A percentile compares a stretch with the other conserved stretches of the same genome.
Evolutionary conservation across 2,329 filamentous ascomycete genomes (phyloP).

Genomic region (Fusarium drepaniforme): DNA sequence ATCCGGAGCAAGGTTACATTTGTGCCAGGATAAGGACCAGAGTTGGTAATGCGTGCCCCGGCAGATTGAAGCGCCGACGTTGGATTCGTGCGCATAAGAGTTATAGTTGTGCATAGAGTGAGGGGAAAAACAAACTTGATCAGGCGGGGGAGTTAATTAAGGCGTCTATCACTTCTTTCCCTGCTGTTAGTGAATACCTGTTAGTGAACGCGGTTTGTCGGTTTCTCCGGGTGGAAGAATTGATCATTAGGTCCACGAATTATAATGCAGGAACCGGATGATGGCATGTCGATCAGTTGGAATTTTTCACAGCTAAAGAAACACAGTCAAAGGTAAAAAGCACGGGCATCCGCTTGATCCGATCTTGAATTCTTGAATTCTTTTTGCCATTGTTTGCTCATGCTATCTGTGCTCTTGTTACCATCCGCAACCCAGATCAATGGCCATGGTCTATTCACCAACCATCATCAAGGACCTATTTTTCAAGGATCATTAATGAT

Average conservation of each 20-base stretch:
- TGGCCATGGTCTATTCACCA: neutral
- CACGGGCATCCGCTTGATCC: neutral
- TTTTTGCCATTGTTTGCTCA: neutral
- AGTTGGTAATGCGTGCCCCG: neutral
- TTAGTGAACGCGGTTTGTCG: neutral
- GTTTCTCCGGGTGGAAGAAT: conserved; percentile 9
- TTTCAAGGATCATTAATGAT: neutral
- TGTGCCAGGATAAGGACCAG: neutral
- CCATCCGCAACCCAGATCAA: neutral
- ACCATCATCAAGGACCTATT: neutral
- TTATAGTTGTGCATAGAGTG: neutral
- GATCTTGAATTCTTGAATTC: neutral
- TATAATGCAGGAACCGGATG: neutral
- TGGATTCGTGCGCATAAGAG: conserved; percentile 32
- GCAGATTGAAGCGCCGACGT: neutral
- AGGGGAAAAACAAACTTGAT: neutral
- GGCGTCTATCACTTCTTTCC: conserved; percentile 1
- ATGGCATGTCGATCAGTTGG: neutral
- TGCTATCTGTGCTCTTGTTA: neutral
- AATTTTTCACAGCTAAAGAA: neutral
- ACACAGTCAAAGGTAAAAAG: neutral
- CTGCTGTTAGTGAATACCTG: neutral
- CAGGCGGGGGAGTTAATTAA: neutral
- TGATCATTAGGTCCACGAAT: conserved; percentile 6
- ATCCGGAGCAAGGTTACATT: conserved; percentile 14